Conservation (phyloP, 805 yeast genomes). For the Tetrapisispora fleetii region DNA sequence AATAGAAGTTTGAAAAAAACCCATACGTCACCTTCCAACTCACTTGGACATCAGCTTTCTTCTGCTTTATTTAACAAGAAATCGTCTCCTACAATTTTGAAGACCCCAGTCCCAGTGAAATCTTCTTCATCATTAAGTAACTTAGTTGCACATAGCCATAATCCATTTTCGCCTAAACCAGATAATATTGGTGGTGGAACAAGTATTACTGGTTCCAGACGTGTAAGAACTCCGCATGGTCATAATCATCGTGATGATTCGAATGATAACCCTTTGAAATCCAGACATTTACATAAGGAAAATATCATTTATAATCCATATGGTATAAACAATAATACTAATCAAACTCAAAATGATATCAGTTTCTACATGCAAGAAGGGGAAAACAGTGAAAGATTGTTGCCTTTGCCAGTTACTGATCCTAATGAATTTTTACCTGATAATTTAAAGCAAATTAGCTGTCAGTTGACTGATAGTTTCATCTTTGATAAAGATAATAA, state of each 20-base stretch:
- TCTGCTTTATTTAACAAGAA: slow-evolving; percentile 17
- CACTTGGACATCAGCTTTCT: slow-evolving; percentile 13
- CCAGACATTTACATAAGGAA: slow-evolving; percentile 10
- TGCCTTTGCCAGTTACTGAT: slow-evolving; percentile 52
- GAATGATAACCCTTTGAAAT: slow-evolving; percentile 5
- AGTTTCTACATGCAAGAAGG: slow-evolving; percentile 30
- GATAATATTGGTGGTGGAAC: slow-evolving; percentile 17
- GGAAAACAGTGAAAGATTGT: slow-evolving; percentile 32
- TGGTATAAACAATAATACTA: slow-evolving; percentile 30
- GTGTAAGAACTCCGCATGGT: slow-evolving; percentile 4
- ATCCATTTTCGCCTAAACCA: slow-evolving; percentile 26
- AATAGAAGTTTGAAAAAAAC: neutral
- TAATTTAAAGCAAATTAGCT: slow-evolving; percentile 38
- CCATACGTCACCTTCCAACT: slow-evolving; percentile 1
- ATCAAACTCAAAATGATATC: slow-evolving; percentile 10
- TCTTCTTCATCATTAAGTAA: slow-evolving; percentile 21
- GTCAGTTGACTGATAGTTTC: slow-evolving; percentile 46
- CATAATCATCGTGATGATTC: slow-evolving; percentile 2
- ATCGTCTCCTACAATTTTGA: slow-evolving; percentile 6
- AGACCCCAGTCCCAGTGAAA: slow-evolving; percentile 8
- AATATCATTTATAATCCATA: slow-evolving; percentile 58
- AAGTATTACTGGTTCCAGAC: slow-evolving; percentile 21
- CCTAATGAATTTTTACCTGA: slow-evolving; percentile 58
- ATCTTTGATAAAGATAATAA: slow-evolving; percentile 36
- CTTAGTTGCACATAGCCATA: slow-evolving; percentile 22